Conservation (phyloP, 768 basidiomycete genomes). For the Russula ochroleuca region DNA sequence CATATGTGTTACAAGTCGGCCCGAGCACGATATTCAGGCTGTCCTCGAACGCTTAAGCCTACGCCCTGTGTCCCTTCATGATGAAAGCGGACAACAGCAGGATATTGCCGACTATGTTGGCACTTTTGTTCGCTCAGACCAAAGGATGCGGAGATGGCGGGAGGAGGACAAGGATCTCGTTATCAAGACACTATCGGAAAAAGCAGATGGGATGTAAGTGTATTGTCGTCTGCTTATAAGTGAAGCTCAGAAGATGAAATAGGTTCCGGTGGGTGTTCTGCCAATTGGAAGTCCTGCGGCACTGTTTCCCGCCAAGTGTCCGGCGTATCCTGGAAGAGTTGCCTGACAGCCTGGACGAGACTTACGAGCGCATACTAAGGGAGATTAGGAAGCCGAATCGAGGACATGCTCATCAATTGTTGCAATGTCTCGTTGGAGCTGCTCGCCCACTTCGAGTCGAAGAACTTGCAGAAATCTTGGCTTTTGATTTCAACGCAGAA, state of each 20-base stretch:
- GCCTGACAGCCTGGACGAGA: conserved; percentile 1
- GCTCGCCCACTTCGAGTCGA: background rate
- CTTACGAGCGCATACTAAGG: background rate
- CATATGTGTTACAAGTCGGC: conserved; percentile 17
- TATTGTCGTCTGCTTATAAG: background rate
- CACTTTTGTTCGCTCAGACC: conserved; percentile 7
- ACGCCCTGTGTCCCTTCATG: background rate
- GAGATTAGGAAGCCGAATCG: background rate
- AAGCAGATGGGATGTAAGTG: conserved; percentile 7
- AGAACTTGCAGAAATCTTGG: background rate
- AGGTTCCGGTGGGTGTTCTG: conserved; percentile 14
- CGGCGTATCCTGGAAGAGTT: background rate
- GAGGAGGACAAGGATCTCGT: conserved; percentile 4
- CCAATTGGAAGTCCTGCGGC: conserved; percentile 1
- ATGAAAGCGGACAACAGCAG: conserved; percentile 3
- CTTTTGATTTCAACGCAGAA: background rate
- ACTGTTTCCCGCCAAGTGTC: background rate
- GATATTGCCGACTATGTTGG: conserved; percentile 1
- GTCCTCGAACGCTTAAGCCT: background rate
- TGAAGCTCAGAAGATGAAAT: background rate
- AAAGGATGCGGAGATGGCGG: conserved; percentile 2
- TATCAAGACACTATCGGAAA: conserved; percentile 8
- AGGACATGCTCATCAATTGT: background rate
- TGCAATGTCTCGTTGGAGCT: background rate
- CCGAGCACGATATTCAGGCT: conserved; percentile 6